Base-by-base conservation (phyloP, 2,329 filamentous ascomycete genomes). In the Alternaria sp. region DNA sequence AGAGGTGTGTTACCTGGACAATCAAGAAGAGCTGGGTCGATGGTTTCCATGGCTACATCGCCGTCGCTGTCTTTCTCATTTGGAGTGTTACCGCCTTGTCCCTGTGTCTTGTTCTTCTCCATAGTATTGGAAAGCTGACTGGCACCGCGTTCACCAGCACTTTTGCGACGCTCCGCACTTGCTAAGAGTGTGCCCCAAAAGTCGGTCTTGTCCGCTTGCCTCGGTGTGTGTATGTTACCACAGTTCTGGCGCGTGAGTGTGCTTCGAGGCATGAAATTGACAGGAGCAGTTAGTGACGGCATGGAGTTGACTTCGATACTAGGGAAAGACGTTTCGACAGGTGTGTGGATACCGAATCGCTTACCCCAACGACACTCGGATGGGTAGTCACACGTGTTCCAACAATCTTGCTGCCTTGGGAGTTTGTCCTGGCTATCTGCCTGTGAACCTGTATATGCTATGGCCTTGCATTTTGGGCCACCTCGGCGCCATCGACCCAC, bases 331-430 rank as follows among this genome's bases (percentile, higher is more conserved):
- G 32, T 14, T 12, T 61, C 47, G 1, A 68, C 32, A 5, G 75
- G 71, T 2, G 68, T 73, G 5, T 75, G 68, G 0, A 76, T 53
- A 7, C 75, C 75, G 20, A 73, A 72, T 14, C 63, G 63, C 18
- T 62, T 71, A 0, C 73, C 74, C 76, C 76, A 78, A 24, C 81
- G 77, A 62, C 82, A 84, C 52, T 83, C 78, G 28, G 74, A 79
- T 0, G 82, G 82, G 57, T 82, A 84, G 51, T 83, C 79, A 65
- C 82, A 84, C 5, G 51, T 64, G 9, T 72, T 71, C 80, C 81
- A 83, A 68, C 82, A 84, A 58, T 82, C 74, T 38, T 74, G 74
- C 36, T 43, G 38, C 18, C n/a, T 53, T 26, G 26, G n/a, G 18
- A 9, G 5, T 44, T 44, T 36, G 28, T 34, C 18, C n/a, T n/a